phyloP scores from a whole-genome alignment of 1,284 basidiomycete species.

The Rugosomyces carneus region DNA sequence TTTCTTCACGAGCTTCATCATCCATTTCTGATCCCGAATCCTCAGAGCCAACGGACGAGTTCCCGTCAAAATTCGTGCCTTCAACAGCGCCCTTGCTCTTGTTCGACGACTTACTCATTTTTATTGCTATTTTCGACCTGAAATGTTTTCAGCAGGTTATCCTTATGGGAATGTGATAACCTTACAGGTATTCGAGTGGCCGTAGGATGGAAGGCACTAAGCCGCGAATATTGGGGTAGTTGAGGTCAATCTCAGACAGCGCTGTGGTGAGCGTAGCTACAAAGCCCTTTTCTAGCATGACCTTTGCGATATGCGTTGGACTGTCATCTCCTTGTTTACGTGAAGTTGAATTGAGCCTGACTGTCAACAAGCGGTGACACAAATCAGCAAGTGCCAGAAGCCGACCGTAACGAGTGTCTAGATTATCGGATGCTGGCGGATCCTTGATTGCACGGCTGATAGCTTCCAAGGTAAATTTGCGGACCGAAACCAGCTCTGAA shows the following conservation, averaged over 20 bases:
- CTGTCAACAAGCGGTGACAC: conserved; percentile 82
- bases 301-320: conserved; percentile 89
- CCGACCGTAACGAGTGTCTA: conserved; percentile 83
- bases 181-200: conserved; percentile 87
- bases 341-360: conserved; percentile 55
- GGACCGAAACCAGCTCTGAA: conserved; percentile 74
- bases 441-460: conserved; percentile 89
- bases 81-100: conserved; percentile 58
- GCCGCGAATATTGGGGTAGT: conserved; percentile 87
- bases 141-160: conserved; percentile 10
- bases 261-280: conserved; percentile 87
- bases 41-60: conserved; percentile 55
- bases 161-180: conserved; percentile 1
- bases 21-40: conserved; percentile 56
- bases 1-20: conserved; percentile 63
- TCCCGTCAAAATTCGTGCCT: conserved; percentile 46
- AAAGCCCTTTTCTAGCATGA: conserved; percentile 98
- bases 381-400: conserved; percentile 86
- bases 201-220: conserved; percentile 83
- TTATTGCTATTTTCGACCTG: conserved; percentile 93
- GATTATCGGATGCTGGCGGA: conserved; percentile 53
- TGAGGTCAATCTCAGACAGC: conserved; percentile 90
- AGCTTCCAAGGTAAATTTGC: conserved; percentile 88
- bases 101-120: conserved; percentile 80
- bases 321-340: conserved; percentile 74